Evolutionary conservation across 495 filamentous ascomycete species (phyloP).

Genomic region (Daldinia decipiens): DNA sequence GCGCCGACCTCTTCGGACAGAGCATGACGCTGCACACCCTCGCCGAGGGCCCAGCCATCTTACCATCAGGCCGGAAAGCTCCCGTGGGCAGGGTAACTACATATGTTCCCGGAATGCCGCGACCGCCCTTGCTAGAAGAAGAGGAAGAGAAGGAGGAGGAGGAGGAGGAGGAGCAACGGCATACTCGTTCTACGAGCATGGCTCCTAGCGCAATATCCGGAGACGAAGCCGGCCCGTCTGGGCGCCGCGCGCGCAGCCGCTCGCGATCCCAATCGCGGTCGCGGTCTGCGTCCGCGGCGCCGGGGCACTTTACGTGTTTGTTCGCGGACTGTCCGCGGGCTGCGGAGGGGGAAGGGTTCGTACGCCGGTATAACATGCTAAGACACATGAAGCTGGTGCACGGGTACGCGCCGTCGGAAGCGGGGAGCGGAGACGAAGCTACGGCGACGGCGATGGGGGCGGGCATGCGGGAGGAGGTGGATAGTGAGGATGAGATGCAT

Average conservation of each 20-base stretch:
- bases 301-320: constrained; percentile 42
- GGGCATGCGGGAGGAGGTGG: constrained; percentile 42
- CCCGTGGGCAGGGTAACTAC: constrained; percentile 20
- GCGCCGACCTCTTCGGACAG: constrained; percentile 74
- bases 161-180: constrained; percentile 5
- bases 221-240: constrained; percentile 13
- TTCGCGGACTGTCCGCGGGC: constrained; percentile 48
- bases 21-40: constrained; percentile 69
- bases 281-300: constrained; percentile 4
- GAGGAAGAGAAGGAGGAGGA: constrained; percentile 47
- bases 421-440: constrained; percentile 4
- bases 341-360: constrained; percentile 47
- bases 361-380: constrained; percentile 40
- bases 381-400: constrained; percentile 56
- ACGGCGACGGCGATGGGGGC: constrained; percentile 24
- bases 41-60: constrained; percentile 52
- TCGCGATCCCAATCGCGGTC: constrained; percentile 21
- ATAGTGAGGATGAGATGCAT: constrained; percentile 61
- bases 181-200: neutral
- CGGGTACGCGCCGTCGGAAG: constrained; percentile 20
- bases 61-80: constrained; percentile 19
- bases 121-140: constrained; percentile 50
- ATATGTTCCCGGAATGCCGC: constrained; percentile 51
- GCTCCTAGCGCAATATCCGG: neutral
- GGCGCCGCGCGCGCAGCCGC: constrained; percentile 10